Conservation (phyloP, 495 filamentous ascomycete species). For the Podospora anserina region DNA sequence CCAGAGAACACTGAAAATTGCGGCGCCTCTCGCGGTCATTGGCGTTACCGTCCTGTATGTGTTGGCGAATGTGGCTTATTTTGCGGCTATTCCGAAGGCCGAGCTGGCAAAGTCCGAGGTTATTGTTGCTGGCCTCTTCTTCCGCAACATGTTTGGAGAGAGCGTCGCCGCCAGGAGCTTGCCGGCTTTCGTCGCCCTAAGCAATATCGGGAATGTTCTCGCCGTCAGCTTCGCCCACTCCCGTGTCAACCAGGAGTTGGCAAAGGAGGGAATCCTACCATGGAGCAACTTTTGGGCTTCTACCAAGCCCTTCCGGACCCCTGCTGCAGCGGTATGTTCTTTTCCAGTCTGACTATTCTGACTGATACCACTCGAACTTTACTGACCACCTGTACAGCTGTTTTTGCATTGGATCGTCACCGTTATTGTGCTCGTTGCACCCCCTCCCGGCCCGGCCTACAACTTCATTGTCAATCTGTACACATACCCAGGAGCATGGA, state of each 20-base stretch:
- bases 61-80: slow-evolving; percentile 63
- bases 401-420: slow-evolving; percentile 53
- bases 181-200: slow-evolving; percentile 59
- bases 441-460: slow-evolving; percentile 45
- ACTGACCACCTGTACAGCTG: slow-evolving; percentile 25
- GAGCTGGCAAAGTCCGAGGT: slow-evolving; percentile 53
- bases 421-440: slow-evolving; percentile 48
- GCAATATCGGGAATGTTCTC: slow-evolving; percentile 59
- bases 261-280: slow-evolving; percentile 63
- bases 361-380: background rate
- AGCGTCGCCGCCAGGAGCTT: slow-evolving; percentile 44
- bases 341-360: background rate
- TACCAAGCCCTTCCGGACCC: slow-evolving; percentile 34
- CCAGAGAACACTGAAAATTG: slow-evolving; percentile 57
- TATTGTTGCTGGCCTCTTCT: slow-evolving; percentile 48
- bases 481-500: slow-evolving; percentile 54
- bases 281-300: slow-evolving; percentile 52
- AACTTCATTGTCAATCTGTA: slow-evolving; percentile 52
- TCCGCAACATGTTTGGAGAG: slow-evolving; percentile 45
- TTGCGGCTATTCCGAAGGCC: slow-evolving; percentile 41
- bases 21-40: slow-evolving; percentile 57
- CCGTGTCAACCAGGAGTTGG: slow-evolving; percentile 66
- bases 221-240: slow-evolving; percentile 52
- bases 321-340: slow-evolving; percentile 42
- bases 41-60: slow-evolving; percentile 60